These are phyloP conservation scores for Acacia melanoxylon DNA, from an alignment of 306 rosid species.

Conservation along the genomic window DNA sequence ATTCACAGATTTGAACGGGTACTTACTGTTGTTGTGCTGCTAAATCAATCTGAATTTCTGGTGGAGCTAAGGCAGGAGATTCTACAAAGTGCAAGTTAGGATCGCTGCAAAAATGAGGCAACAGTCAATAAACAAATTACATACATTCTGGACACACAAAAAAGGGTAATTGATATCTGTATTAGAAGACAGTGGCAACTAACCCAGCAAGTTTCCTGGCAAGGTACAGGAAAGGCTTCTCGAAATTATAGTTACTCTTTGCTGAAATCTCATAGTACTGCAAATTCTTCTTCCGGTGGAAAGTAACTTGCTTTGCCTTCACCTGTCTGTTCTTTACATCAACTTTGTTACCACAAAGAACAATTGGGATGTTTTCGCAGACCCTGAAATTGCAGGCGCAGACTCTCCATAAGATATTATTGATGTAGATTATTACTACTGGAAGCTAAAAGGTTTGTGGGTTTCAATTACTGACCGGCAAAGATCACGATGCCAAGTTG, in stretches of 20 bases:
- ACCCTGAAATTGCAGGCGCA: slow-evolving; percentile 34
- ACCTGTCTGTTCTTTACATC: slow-evolving; percentile 66
- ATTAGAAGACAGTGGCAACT: neutral
- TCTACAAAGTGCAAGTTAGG: slow-evolving; percentile 78
- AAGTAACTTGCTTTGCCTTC: slow-evolving; percentile 62
- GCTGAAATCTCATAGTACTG: slow-evolving; percentile 64
- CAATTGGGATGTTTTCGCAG: slow-evolving; percentile 57
- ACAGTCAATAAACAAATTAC: neutral
- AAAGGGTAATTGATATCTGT: neutral
- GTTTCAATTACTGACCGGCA: slow-evolving; percentile 37
- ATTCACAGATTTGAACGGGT: neutral
- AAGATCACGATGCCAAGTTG: slow-evolving; percentile 61
- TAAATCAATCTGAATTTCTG: slow-evolving; percentile 81
- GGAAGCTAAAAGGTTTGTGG: neutral
- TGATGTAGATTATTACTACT: too few relatives aligned
- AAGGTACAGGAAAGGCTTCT: slow-evolving; percentile 57
- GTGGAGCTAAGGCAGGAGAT: slow-evolving; percentile 89
- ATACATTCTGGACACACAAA: neutral
- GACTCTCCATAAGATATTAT: neutral
- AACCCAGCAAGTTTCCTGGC: slow-evolving; percentile 69
- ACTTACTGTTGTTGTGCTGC: slow-evolving; percentile 70
- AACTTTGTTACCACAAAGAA: slow-evolving; percentile 60
- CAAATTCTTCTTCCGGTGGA: slow-evolving; percentile 60
- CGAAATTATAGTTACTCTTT: slow-evolving; percentile 60
- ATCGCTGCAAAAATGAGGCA: slow-evolving; percentile 37